Percentiles rank a stretch among this genome's conserved stretches.
These are phyloP conservation scores for Pleurotus giganteus DNA, from an alignment of 768 basidiomycete genomes.

Conservation along the genomic window DNA sequence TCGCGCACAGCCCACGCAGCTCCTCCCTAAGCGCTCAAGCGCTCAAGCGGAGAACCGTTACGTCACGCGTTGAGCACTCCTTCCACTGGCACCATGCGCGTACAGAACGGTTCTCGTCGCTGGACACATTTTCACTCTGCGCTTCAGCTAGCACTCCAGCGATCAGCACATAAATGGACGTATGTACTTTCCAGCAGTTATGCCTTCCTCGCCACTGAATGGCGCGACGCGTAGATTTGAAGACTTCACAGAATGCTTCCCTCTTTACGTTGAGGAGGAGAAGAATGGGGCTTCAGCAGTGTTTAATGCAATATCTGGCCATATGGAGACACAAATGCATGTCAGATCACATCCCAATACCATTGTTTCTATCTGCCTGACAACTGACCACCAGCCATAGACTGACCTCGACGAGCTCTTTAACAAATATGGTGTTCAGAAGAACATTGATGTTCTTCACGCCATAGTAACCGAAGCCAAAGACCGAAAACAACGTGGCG, in stretches of 20 bases:
- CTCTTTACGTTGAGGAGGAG: slow-evolving; percentile 63
- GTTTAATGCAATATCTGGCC: slow-evolving; percentile 65
- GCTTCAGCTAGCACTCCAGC: slow-evolving; percentile 52
- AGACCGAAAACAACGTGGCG: slow-evolving; percentile 48
- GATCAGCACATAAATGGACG: slow-evolving; percentile 61
- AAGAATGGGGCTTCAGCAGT: slow-evolving; percentile 59
- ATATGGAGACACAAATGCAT: slow-evolving; percentile 46
- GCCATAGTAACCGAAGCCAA: slow-evolving; percentile 67
- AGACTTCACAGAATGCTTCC: slow-evolving; percentile 65
- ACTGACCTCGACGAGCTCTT: slow-evolving; percentile 69
- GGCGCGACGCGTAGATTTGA: slow-evolving; percentile 37
- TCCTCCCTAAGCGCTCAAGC: not conserved
- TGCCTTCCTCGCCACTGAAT: not conserved
- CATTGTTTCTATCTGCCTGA: not conserved
- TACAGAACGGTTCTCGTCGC: slow-evolving; percentile 47
- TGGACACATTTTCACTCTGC: slow-evolving; percentile 59
- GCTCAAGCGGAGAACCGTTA: no score
- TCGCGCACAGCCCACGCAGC: not conserved
- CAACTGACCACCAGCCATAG: slow-evolving; percentile 28
- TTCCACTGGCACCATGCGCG: slow-evolving; percentile 32
- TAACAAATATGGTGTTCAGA: slow-evolving; percentile 62
- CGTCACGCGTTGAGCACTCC: slow-evolving; percentile 11
- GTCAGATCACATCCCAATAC: slow-evolving; percentile 9
- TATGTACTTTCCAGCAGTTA: slow-evolving; percentile 24
- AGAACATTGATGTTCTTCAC: slow-evolving; percentile 71